Conservation (phyloP, 2,329 filamentous ascomycete genomes). For the Fonsecaea pedrosoi region DNA sequence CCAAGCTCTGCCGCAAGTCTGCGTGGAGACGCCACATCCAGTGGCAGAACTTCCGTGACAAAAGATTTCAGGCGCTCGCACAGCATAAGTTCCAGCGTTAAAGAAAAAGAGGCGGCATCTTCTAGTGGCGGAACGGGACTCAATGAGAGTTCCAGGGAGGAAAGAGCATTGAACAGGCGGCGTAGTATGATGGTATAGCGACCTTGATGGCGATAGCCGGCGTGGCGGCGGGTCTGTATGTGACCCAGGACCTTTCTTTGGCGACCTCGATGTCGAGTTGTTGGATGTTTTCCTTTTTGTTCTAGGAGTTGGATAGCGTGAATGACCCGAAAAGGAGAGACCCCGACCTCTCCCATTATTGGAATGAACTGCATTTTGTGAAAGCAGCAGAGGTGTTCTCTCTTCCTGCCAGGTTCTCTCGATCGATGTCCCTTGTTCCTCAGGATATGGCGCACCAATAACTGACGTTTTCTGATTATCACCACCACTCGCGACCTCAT, state of each 20-base stretch:
- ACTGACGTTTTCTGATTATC: not conserved
- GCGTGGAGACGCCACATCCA: constrained; percentile 10
- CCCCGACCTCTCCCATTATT: constrained; percentile 5
- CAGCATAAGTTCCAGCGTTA: constrained; percentile 26
- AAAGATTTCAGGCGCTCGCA: constrained; percentile 27
- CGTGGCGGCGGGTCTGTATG: not conserved
- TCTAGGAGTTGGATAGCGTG: constrained; percentile 6
- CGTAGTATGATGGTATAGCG: constrained; percentile 38
- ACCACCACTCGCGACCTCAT: not conserved
- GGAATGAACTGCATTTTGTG: constrained; percentile 5
- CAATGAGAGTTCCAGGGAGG: constrained; percentile 21
- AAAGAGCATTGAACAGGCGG: constrained; percentile 35
- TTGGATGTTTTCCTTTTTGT: constrained; percentile 7
- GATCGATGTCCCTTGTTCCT: not conserved
- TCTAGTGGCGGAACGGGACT: constrained; percentile 3
- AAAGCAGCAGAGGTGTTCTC: not conserved
- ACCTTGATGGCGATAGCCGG: not conserved
- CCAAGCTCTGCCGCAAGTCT: constrained; percentile 22
- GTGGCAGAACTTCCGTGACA: not conserved
- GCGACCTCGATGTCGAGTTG: constrained; percentile 8
- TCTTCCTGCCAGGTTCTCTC: not conserved
- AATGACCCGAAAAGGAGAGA: not conserved
- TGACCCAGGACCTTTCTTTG: not conserved
- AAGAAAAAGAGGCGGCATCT: not conserved
- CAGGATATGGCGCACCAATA: not conserved